phyloP scores from a whole-genome alignment of 116 monocot species.

The Posidonia oceanica region DNA sequence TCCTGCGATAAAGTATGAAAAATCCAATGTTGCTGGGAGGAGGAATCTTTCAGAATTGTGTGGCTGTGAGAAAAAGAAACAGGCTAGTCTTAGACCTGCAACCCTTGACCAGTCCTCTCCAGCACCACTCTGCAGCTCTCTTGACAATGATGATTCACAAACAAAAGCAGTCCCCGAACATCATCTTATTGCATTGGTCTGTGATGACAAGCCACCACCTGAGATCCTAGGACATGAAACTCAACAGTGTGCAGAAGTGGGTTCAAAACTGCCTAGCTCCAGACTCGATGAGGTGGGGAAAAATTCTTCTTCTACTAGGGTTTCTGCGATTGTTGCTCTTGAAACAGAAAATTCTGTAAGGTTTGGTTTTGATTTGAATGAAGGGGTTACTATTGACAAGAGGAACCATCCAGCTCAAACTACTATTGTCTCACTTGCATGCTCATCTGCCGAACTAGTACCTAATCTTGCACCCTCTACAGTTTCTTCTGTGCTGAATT shows the following conservation, averaged over 20 bases:
- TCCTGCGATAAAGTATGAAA: not conserved
- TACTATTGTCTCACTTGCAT: not conserved
- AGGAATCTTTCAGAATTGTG: constrained; percentile 5
- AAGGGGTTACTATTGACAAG: constrained; percentile 69
- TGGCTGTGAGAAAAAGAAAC: constrained; percentile 14
- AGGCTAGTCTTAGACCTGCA: not conserved
- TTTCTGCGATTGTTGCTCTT: constrained; percentile 11
- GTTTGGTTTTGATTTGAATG: constrained; percentile 83
- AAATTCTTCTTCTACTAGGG: too few species aligned
- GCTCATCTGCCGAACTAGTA: constrained; percentile 26
- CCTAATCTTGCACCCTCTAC: constrained; percentile 25
- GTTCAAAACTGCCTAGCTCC: too few species aligned
- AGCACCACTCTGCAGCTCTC: too few species aligned
- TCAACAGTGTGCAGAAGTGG: too few species aligned
- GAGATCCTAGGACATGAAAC: too few species aligned
- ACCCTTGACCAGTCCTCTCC: too few species aligned
- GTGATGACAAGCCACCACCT: too few species aligned
- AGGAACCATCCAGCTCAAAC: constrained; percentile 10
- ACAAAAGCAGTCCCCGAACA: too few species aligned
- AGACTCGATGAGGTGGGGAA: too few species aligned
- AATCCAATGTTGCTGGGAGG: not conserved
- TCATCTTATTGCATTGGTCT: too few species aligned
- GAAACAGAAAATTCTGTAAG: constrained; percentile 22
- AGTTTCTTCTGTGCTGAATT: constrained; percentile 16
- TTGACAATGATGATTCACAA: too few species aligned